Evolutionary conservation across 2,329 filamentous ascomycete genomes (phyloP).

Genomic region (Myriosclerotinia duriaeana): DNA sequence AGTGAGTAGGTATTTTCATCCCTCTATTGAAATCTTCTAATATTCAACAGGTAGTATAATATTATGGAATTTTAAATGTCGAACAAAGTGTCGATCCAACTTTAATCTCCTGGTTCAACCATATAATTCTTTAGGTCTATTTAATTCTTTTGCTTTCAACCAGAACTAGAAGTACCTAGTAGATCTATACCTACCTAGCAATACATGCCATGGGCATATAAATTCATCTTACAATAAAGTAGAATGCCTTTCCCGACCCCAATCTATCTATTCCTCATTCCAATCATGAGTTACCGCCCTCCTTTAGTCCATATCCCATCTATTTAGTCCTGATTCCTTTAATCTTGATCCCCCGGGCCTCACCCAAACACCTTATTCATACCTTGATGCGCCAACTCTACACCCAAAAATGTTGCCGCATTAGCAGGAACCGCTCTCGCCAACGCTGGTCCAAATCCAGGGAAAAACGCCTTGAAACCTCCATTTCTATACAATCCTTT

Average conservation of each 20-base stretch:
- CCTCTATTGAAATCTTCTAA: no score
- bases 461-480: constrained; percentile 92
- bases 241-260: not conserved
- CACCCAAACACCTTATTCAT: constrained; percentile 73
- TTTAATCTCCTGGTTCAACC: no score
- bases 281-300: not conserved
- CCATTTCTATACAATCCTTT: constrained; percentile 79
- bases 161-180: constrained; percentile 3
- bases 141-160: no score
- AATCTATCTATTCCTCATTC: not conserved
- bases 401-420: constrained; percentile 87
- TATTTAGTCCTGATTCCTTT: not conserved
- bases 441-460: constrained; percentile 89
- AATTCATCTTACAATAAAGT: not conserved
- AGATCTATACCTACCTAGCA: not conserved
- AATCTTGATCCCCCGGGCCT: not conserved
- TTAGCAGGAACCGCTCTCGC: constrained; percentile 93
- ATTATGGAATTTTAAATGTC: no score
- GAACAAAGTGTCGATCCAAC: not conserved
- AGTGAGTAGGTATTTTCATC: no score
- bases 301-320: not conserved
- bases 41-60: no score
- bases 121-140: no score
- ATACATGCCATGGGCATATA: not conserved
- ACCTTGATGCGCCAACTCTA: constrained; percentile 78